Conservation (phyloP, 2,329 filamentous ascomycete genomes). For the Fusarium lateritium region DNA sequence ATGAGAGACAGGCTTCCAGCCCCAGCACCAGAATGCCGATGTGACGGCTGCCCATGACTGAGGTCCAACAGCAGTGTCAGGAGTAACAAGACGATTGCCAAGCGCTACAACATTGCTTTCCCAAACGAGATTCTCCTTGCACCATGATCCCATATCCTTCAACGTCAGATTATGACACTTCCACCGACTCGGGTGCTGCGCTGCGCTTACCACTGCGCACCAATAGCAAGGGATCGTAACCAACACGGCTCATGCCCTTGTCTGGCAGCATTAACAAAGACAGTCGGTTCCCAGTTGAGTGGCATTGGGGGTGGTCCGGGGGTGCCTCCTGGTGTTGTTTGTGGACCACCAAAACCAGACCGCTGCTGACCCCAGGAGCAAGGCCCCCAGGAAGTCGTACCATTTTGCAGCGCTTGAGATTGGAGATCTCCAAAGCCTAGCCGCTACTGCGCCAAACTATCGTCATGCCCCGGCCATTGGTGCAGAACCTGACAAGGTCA, state of each 20-base stretch:
- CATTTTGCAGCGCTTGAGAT: slow-evolving; percentile 49
- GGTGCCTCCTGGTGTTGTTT: slow-evolving; percentile 37
- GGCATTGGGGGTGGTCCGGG: slow-evolving; percentile 41
- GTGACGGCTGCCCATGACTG: slow-evolving; percentile 25
- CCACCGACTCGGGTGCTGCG: slow-evolving; percentile 15
- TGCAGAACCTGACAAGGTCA: slow-evolving; percentile 39
- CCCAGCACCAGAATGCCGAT: slow-evolving; percentile 34
- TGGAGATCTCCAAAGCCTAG: slow-evolving; percentile 50
- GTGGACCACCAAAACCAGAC: slow-evolving; percentile 42
- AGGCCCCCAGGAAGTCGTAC: slow-evolving; percentile 48
- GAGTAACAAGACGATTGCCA: slow-evolving; percentile 33
- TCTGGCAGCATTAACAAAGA: slow-evolving; percentile 27
- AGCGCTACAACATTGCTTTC: slow-evolving; percentile 36
- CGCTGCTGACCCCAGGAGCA: slow-evolving; percentile 43
- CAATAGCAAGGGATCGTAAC: slow-evolving; percentile 8
- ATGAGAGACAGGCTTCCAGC: slow-evolving; percentile 31
- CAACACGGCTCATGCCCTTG: slow-evolving; percentile 19
- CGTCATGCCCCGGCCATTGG: slow-evolving; percentile 45
- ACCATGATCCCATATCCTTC: slow-evolving; percentile 12
- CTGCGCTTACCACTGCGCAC: slow-evolving; percentile 12
- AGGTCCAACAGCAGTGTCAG: slow-evolving; percentile 38
- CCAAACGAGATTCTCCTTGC: slow-evolving; percentile 16
- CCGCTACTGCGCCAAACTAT: slow-evolving; percentile 48
- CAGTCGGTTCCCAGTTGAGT: slow-evolving; percentile 37
- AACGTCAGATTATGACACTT: slow-evolving; percentile 9